Evolutionary conservation across 139 green algal species (phyloP), one percentile per base, ranked within the genome.

Genomic region (Limnomonas spitsbergensis): DNA sequence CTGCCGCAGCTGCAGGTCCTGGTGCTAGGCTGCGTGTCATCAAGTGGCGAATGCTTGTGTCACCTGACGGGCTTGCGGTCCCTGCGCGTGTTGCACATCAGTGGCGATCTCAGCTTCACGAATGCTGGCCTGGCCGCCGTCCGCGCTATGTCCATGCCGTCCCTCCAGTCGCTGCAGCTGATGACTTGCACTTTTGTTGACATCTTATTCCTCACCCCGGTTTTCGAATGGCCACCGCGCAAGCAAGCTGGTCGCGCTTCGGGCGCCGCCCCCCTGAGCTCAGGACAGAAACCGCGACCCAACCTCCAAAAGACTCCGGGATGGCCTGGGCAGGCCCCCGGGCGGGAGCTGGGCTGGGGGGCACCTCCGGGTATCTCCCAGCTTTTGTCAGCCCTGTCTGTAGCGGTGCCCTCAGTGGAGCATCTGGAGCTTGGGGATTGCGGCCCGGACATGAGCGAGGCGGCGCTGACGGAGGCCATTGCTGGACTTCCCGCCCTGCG

Each of bases 401-500:
- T 14, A 9, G 29, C 56, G 29, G 14, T 34, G 14, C 68, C 68
- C 9, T 9, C 29, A 20, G 29, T 74, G 9, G 20, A 74, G 68
- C 68, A 74, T 32, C 68, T 74, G 6, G 68, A 74, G 36, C 35
- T 74, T 9, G 68, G 68, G 24, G 68, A 74, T 32, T 74, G 68
- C 36, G n/a, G n/a, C n/a, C 35, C 34, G 3, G 35, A 4, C 35
- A 26, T 74, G 35, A 74, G 29, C 26, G 68, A 74, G 36, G 68
- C 40, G 4, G 68, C 24, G 29, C 36, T 74, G 35, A 24, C 3
- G 35, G 20, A 42, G 34, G 68, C 35, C 4, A 4, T 74, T 4
- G 4, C 3, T 9, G 20, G 35, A n/a, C 68, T 74, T 6, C 68
- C 68, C 29, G 29, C 4, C 6, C 68, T 74, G 35, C 35, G 68